Conservation (phyloP, 1,284 basidiomycete species). For the Cryptococcus sp. region DNA sequence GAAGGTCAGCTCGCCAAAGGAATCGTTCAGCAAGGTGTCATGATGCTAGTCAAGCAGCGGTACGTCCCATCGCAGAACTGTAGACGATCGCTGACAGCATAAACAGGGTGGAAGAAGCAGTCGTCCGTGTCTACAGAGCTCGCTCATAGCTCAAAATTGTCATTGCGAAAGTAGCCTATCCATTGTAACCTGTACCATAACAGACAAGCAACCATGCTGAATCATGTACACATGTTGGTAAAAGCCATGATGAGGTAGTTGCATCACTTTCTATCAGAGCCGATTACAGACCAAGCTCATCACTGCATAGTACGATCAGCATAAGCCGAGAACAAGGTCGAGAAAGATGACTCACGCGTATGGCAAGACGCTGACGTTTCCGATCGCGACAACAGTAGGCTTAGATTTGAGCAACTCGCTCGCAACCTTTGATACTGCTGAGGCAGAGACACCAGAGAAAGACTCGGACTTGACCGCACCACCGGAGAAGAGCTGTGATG, state of each 20-base stretch:
- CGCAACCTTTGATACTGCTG: conserved; percentile 61
- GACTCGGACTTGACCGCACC: conserved; percentile 15
- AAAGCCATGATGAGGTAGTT: conserved; percentile 5
- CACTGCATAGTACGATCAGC: conserved; percentile 43
- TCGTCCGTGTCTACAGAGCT: conserved; percentile 21
- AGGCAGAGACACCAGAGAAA: conserved; percentile 51
- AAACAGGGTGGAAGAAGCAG: conserved; percentile 31
- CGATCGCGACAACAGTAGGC: conserved; percentile 83
- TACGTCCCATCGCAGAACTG: conserved; percentile 14
- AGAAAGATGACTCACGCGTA: conserved; percentile 59
- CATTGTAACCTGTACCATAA: neutral
- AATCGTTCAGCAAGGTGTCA: conserved; percentile 56
- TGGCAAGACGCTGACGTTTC: conserved; percentile 72
- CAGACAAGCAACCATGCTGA: neutral
- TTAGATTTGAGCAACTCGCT: conserved; percentile 58
- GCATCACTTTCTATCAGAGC: conserved; percentile 16
- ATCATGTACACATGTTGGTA: conserved; percentile 4
- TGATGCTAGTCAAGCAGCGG: conserved; percentile 53
- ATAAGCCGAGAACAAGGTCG: neutral
- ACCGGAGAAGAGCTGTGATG: conserved; percentile 15
- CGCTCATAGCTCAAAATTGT: conserved; percentile 4
- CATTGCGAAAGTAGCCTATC: neutral
- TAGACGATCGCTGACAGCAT: neutral
- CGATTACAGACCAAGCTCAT: conserved; percentile 76
- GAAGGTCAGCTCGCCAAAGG: conserved; percentile 83